phyloP scores from a whole-genome alignment of 2,329 filamentous ascomycete species.

The Aspergillus tanneri region DNA sequence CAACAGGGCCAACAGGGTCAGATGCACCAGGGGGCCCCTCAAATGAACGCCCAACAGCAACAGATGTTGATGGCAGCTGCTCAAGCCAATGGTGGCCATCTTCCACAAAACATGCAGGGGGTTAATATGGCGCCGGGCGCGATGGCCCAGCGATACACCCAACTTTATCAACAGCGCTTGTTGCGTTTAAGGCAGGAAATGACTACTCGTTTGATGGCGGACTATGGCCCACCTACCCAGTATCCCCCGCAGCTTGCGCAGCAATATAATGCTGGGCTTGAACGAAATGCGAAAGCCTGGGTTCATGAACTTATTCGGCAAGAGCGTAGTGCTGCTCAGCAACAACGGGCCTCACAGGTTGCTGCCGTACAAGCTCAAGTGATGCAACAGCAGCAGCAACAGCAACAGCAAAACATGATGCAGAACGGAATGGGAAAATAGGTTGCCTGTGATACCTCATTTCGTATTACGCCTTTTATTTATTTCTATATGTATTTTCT shows the following conservation, averaged over 20 bases:
- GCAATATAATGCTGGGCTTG: slow-evolving; percentile 38
- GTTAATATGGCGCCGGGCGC: slow-evolving; percentile 27
- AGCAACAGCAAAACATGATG: slow-evolving; percentile 45
- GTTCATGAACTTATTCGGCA: slow-evolving; percentile 40
- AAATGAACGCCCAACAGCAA: slow-evolving; percentile 37
- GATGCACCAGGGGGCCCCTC: slow-evolving; percentile 33
- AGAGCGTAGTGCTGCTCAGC: slow-evolving; percentile 35
- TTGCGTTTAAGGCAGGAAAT: slow-evolving; percentile 39
- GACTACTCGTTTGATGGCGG: slow-evolving; percentile 35
- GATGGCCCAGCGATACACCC: slow-evolving; percentile 35
- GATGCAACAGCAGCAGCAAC: slow-evolving; percentile 40
- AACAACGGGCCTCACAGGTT: slow-evolving; percentile 33
- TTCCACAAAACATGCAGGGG: slow-evolving; percentile 33
- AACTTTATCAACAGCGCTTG: slow-evolving; percentile 39
- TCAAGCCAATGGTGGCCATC: slow-evolving; percentile 39
- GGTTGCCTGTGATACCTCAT: slow-evolving; percentile 1
- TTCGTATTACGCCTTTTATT: slow-evolving; percentile 1
- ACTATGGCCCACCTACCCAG: slow-evolving; percentile 40
- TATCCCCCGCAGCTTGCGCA: slow-evolving; percentile 41
- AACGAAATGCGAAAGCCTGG: slow-evolving; percentile 39
- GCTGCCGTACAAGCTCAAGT: slow-evolving; percentile 35
- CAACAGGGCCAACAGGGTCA: slow-evolving; percentile 27
- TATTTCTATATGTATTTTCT: slow-evolving; percentile 12
- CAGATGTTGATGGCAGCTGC: slow-evolving; percentile 42
- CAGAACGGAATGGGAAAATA: slow-evolving; percentile 41